phyloP scores from a whole-genome alignment of 805 yeast genomes.

The Candida pseudoglaebosa region DNA sequence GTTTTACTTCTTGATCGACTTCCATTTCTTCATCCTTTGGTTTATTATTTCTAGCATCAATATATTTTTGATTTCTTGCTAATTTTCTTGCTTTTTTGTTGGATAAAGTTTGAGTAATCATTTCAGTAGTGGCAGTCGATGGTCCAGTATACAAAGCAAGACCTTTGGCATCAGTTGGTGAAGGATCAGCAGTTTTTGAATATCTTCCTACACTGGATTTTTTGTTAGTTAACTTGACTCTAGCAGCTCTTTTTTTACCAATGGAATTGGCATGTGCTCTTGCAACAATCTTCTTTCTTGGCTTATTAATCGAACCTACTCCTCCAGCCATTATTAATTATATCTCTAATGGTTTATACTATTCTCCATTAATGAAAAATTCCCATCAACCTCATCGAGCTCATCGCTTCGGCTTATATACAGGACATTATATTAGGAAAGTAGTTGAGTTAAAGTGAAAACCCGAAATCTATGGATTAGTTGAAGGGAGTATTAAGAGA shows the following conservation, averaged over 20 bases:
- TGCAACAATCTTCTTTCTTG: constrained; percentile 54
- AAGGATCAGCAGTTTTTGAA: constrained; percentile 31
- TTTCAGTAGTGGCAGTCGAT: constrained; percentile 21
- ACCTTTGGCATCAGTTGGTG: constrained; percentile 42
- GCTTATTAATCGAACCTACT: constrained; percentile 72
- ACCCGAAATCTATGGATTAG: too few species aligned
- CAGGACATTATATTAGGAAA: not conserved
- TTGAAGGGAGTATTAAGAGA: too few species aligned
- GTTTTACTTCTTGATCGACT: constrained; percentile 32
- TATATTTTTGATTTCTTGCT: constrained; percentile 73
- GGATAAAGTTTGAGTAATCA: constrained; percentile 63
- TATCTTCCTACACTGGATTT: constrained; percentile 42
- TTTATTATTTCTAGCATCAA: constrained; percentile 50
- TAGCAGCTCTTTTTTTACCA: constrained; percentile 53
- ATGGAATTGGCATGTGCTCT: constrained; percentile 48
- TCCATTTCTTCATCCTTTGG: constrained; percentile 54
- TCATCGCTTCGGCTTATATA: not conserved
- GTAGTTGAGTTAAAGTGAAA: too few species aligned
- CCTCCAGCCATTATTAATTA: constrained; percentile 24
- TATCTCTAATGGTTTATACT: not conserved
- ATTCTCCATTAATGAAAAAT: not conserved
- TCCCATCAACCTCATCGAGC: not conserved
- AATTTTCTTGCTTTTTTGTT: constrained; percentile 76
- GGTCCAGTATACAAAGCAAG: constrained; percentile 43
- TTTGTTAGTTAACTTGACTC: constrained; percentile 42